phyloP scores from a whole-genome alignment of 169 alveolate species.

The Plasmodium vinckei region DNA sequence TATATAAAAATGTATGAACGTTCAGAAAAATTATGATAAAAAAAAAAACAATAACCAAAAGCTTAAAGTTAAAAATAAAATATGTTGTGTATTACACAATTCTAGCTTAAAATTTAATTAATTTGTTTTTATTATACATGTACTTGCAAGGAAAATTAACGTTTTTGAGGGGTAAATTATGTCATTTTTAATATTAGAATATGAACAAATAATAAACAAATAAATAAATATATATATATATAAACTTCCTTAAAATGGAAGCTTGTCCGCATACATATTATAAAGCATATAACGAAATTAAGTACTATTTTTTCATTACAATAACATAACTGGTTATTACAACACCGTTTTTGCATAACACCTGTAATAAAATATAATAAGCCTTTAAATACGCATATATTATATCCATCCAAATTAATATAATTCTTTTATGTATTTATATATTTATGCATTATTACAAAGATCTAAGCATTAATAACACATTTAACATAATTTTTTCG shows the following conservation, averaged over 20 bases:
- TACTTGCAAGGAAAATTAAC: conserved; percentile 18
- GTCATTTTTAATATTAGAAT: conserved; percentile 15
- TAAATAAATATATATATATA: neutral
- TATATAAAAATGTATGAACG: conserved; percentile 29
- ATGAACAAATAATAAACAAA: conserved; percentile 23
- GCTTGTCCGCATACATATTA: conserved; percentile 8
- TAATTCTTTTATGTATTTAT: conserved; percentile 16
- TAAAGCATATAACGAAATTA: conserved; percentile 6
- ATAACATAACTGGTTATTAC: conserved; percentile 10
- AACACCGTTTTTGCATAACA: neutral
- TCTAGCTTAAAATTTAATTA: conserved; percentile 18
- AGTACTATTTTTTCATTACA: conserved; percentile 26
- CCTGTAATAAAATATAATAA: conserved; percentile 21
- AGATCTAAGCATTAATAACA: conserved; percentile 20
- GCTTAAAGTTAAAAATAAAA: conserved; percentile 13
- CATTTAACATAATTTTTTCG: conserved; percentile 17
- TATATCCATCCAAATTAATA: neutral
- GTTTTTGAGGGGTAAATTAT: conserved; percentile 29
- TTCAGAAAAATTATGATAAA: conserved; percentile 11
- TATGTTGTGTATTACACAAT: conserved; percentile 15
- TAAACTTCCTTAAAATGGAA: conserved; percentile 11
- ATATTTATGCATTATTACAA: neutral
- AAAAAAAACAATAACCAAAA: conserved; percentile 31
- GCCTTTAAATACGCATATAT: conserved; percentile 12
- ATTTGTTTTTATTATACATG: conserved; percentile 23